Evolutionary conservation across 495 filamentous ascomycete genomes (phyloP).

Genomic region (Penicillium macrosclerotiorum): DNA sequence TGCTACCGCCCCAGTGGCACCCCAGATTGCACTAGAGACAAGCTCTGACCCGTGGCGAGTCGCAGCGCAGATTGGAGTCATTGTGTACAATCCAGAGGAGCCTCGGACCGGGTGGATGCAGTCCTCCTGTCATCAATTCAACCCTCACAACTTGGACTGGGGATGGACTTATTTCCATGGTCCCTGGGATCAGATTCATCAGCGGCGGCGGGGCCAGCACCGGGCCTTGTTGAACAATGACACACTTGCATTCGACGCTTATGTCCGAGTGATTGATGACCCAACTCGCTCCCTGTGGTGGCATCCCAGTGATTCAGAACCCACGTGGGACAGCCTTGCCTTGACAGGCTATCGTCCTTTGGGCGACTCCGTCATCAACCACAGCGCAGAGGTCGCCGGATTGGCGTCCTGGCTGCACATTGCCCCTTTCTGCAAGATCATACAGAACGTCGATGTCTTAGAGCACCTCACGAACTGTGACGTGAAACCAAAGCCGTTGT

Average conservation of each 20-base stretch:
- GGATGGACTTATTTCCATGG: conserved; percentile 67
- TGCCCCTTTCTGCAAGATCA: conserved; percentile 55
- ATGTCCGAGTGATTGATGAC: conserved; percentile 62
- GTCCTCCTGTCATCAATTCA: conserved; percentile 59
- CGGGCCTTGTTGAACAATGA: conserved; percentile 63
- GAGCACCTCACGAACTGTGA: conserved; percentile 49
- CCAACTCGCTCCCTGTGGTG: conserved; percentile 64
- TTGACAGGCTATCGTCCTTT: conserved; percentile 60
- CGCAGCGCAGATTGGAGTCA: conserved; percentile 60
- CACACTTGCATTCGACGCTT: conserved; percentile 61
- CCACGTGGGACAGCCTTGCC: conserved; percentile 71
- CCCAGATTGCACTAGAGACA: conserved; percentile 1
- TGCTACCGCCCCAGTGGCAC: conserved; percentile 11
- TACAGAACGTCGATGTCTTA: conserved; percentile 49
- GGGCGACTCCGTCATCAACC: conserved; percentile 44
- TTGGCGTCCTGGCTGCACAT: conserved; percentile 59
- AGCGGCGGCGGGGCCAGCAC: conserved; percentile 56
- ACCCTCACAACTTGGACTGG: conserved; percentile 59
- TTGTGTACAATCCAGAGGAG: conserved; percentile 65
- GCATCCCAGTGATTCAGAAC: conserved; percentile 57
- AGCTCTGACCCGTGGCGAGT: conserved; percentile 43
- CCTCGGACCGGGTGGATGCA: conserved; percentile 59
- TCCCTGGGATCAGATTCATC: conserved; percentile 58
- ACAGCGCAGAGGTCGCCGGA: conserved; percentile 51
- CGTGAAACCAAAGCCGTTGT: conserved; percentile 50